Evolutionary conservation across 2,329 filamentous ascomycete species (phyloP), one percentile per base, ranked within the genome.

Genomic region (Colletotrichum agaves): DNA sequence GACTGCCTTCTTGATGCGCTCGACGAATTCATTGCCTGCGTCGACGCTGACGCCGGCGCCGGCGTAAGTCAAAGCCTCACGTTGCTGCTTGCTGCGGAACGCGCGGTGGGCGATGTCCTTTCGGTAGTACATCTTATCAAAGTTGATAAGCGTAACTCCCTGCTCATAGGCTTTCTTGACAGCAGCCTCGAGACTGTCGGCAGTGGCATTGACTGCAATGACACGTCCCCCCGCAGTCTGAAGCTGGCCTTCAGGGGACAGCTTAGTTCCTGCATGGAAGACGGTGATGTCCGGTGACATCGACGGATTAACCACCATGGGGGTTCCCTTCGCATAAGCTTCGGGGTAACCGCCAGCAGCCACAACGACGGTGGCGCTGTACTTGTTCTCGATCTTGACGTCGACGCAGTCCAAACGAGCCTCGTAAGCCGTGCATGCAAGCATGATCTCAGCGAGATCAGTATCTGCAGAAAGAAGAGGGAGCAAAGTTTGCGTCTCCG

Each of bases 11-110:
- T 97, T 98, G 85, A 99, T 99, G 72, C 91, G 90, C 76, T 94
- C 88, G 50, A 99, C 95, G 50, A 99, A 92, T 70, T 93, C 88
- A 77, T 99, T 99, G 27, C 96, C 96, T 6, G 93, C 93, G 71
- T 97, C 93, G 70, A 99, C 97, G 73, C 93, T 96, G 21, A 99
- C 96, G 65, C 96, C 96, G 2, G 96, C 94, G 57, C 93, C 88
- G 8, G 95, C 96, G 77, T 99, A 99, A 7, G 96, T 98, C 77
- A 99, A 86, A 59, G 85, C 83, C 58, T 84, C 81, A 69, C 83
- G 80, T 13, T 78, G 78, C 1, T 74, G 71, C 37, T 78, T 73
- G 21, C 74, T 70, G 67, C 86, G 85, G 79, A 91, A 90, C 17
- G 89, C 88, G 61, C 92, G 89, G 80, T 94, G 89, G 12, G 92